Percentiles rank a stretch among this genome's conserved stretches.
These are phyloP conservation scores for Excoecaria cochinchinensis DNA, from an alignment of 345 rosid genomes.

Conservation along the genomic window DNA sequence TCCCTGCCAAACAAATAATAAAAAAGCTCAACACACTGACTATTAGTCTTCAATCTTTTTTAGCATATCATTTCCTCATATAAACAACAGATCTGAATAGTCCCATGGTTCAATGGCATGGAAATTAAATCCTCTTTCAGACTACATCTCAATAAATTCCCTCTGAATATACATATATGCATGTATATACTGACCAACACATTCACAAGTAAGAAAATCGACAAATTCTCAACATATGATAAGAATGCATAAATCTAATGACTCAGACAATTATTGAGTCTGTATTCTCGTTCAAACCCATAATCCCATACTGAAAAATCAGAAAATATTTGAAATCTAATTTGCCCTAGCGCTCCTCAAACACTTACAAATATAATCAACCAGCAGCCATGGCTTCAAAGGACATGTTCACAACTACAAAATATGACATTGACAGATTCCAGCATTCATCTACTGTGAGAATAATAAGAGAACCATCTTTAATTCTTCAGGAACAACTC, in stretches of 20 bases:
- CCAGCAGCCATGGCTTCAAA: not conserved
- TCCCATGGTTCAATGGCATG: not conserved
- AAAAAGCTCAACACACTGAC: not conserved
- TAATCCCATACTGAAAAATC: not conserved
- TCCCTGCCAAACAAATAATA: conserved; percentile 52
- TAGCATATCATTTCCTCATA: not conserved
- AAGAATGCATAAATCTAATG: not conserved
- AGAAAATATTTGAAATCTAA: not conserved
- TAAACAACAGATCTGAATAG: not conserved
- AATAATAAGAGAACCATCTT: not conserved
- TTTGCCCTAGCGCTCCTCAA: not conserved
- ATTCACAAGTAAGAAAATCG: not conserved
- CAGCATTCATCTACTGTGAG: not conserved
- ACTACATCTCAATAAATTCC: not conserved
- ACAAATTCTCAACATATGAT: not conserved
- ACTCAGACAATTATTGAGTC: not conserved
- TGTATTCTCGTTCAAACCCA: not conserved
- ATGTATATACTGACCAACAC: not conserved
- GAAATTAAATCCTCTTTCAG: not conserved
- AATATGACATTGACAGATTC: not conserved
- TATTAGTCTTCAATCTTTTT: not conserved
- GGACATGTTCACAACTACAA: not conserved
- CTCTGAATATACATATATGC: not conserved
- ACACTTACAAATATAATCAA: not conserved
- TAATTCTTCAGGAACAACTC: not conserved